Evolutionary conservation across 257 asterid genomes (phyloP).

Genomic region (Henckelia pumila): DNA sequence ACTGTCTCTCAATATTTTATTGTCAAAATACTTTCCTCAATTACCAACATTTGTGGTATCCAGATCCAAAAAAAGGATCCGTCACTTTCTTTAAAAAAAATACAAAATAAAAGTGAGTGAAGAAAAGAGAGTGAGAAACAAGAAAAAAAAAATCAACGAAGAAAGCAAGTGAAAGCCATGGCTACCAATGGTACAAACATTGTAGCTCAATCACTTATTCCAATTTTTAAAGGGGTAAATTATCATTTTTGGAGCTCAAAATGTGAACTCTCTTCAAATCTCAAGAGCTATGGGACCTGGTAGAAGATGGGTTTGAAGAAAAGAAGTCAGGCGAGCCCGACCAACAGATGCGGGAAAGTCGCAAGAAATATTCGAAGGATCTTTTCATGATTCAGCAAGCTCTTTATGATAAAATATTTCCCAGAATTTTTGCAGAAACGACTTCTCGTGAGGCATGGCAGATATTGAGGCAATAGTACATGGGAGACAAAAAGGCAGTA

Average conservation of each 20-base stretch:
- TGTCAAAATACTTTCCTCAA: no score
- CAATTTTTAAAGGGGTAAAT: background rate
- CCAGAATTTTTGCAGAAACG: background rate
- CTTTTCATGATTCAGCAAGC: slow-evolving; percentile 13
- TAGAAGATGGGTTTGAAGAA: background rate
- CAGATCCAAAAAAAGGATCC: no score
- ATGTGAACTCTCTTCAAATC: slow-evolving; percentile 1
- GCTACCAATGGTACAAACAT: no score
- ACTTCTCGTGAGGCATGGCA: slow-evolving; percentile 4
- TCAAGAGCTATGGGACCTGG: background rate
- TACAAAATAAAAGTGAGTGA: no score
- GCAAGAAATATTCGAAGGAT: background rate
- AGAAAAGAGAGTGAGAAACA: no score
- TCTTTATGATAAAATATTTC: background rate
- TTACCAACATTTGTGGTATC: no score
- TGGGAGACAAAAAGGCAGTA: background rate
- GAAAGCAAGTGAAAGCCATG: no score
- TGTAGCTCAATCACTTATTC: background rate
- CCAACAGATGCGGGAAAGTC: background rate
- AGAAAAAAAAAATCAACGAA: no score
- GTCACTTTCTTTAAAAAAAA: no score
- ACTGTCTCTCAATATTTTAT: no score
- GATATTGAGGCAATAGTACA: background rate
- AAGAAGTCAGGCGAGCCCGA: background rate
- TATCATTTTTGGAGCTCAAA: slow-evolving; percentile 6